Evolutionary conservation across 2,329 filamentous ascomycete species (phyloP).

Genomic region (Aspergillus hiratsukae): DNA sequence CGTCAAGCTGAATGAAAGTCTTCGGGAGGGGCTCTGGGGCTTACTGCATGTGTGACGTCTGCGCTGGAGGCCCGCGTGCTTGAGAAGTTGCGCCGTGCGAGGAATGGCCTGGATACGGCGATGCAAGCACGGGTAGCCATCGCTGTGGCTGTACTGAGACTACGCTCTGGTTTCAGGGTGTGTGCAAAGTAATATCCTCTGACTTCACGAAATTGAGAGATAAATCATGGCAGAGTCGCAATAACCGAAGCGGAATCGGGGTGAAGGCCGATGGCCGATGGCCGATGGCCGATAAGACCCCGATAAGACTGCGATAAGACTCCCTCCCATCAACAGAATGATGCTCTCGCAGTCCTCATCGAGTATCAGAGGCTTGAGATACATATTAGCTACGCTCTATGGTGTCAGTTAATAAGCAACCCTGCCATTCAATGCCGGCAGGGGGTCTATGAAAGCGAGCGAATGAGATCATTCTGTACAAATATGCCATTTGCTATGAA

Average conservation of each 20-base stretch:
- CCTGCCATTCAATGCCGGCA: not conserved
- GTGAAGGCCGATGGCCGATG: not conserved
- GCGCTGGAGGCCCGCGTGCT: conserved; percentile 38
- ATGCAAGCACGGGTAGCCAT: conserved; percentile 16
- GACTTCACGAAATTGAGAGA: not conserved
- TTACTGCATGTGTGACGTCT: conserved; percentile 61
- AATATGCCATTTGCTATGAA: not conserved
- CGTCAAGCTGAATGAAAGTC: not conserved
- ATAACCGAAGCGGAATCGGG: conserved; percentile 5
- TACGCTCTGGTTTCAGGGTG: not conserved
- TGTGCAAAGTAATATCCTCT: not conserved
- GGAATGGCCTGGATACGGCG: conserved; percentile 9
- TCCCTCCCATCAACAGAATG: conserved; percentile 1
- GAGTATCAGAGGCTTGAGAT: not conserved
- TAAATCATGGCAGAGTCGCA: not conserved
- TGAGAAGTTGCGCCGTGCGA: conserved; percentile 38
- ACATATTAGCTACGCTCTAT: not conserved
- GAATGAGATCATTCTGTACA: not conserved
- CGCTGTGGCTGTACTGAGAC: not conserved
- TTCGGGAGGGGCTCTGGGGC: not conserved
- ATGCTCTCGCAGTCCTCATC: not conserved
- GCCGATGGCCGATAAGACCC: not conserved
- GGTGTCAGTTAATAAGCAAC: no score
- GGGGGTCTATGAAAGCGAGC: no score
- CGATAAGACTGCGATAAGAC: not conserved